Base-by-base conservation (phyloP, 2,329 filamentous ascomycete genomes). In the Fonsecaea multimorphosa region DNA sequence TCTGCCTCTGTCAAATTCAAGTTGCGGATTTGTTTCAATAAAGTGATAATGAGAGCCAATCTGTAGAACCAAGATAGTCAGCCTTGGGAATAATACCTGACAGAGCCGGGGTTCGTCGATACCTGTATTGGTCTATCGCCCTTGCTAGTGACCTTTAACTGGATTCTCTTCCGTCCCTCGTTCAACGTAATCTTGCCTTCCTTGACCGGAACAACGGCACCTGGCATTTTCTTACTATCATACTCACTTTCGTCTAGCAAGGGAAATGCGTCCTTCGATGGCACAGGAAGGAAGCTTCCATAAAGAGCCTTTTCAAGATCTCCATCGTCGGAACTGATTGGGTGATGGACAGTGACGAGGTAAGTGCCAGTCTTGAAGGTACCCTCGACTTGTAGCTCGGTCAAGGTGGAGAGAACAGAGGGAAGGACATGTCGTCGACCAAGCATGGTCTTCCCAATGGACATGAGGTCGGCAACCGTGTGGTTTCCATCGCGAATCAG, bases 401-500 rank as follows among this genome's bases (percentile, higher is more conserved):
- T 84, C 51, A 98, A 86, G 2, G 91, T 93, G 49, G 86, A 84
- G 65, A 89, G 86, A 27, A 97, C 94, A 11, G 90, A 88, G 24
- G 94, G 93, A 51, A 92, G 84, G 66, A 98, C 94, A 78, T 98
- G 94, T 36, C 94, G 91, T 9, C 94, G 91, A 69, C 94, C 94
- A 2, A 98, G 90, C 89, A 98, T 93, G 61, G 91, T 94, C 73
- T 91, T 88, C 72, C 94, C 94, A 69, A 97, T 86, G 67, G 87
- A 83, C 93, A 98, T 98, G 76, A 98, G 91, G 77, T 97, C 93
- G 44, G 93, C 90, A 61, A 98, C 94, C 14, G 86, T 91, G 81
- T 97, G 92, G 72, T 90, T 88, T 76, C 94, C 94, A 94, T 98
- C 94, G 77, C 94, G 93, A 77, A 98, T 96, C 73, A 97, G 89